These are phyloP conservation scores for Kondoa malvinella DNA, from an alignment of 768 basidiomycete genomes.

Conservation along the genomic window DNA sequence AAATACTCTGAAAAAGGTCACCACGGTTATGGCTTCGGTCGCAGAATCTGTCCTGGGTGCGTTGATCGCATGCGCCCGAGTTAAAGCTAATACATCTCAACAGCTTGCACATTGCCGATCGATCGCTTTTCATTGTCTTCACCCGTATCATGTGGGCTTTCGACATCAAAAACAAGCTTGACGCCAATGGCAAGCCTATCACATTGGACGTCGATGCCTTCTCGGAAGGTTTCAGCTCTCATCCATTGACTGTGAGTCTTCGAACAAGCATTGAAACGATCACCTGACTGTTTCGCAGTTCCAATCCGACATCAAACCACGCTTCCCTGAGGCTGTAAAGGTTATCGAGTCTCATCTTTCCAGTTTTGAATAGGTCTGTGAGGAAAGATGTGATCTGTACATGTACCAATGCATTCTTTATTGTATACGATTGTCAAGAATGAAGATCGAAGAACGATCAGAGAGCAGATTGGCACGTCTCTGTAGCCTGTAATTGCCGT, in stretches of 20 bases:
- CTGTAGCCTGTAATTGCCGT: too few species aligned
- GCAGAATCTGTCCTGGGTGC: background rate
- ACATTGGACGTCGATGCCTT: slow-evolving; percentile 12
- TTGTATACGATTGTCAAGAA: too few species aligned
- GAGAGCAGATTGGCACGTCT: too few species aligned
- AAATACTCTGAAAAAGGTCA: slow-evolving; percentile 1
- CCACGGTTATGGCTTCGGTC: background rate
- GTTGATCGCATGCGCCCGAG: too few species aligned
- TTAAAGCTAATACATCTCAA: too few species aligned
- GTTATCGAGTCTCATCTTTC: background rate
- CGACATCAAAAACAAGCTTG: slow-evolving; percentile 11
- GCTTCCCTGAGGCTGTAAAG: background rate
- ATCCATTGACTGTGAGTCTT: slow-evolving; percentile 7
- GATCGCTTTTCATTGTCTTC: background rate
- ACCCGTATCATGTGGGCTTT: slow-evolving; percentile 13
- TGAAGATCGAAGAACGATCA: too few species aligned
- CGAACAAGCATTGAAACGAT: background rate
- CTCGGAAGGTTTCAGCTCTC: slow-evolving; percentile 14
- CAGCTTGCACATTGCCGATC: background rate
- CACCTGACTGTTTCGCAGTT: background rate
- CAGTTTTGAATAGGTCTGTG: too few species aligned
- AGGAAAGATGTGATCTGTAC: too few species aligned
- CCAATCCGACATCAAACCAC: background rate
- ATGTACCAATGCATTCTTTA: too few species aligned
- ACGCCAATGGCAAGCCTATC: slow-evolving; percentile 12